Evolutionary conservation across 1,139 yeast species (phyloP).

Genomic region (Geotrichum aggregatum): DNA sequence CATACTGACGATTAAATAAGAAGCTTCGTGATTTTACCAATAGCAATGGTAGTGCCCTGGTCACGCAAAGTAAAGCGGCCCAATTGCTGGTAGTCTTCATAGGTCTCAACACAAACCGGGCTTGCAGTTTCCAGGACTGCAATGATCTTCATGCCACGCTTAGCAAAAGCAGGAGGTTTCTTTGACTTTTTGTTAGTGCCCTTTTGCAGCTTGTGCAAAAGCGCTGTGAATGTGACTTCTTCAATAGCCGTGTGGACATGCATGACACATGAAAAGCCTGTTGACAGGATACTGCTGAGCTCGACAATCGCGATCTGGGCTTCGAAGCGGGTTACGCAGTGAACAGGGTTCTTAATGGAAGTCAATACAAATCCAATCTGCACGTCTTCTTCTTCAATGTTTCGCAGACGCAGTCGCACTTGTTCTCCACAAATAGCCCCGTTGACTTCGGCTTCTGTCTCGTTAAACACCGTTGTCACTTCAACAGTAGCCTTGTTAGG

Average conservation of each 20-base stretch:
- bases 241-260: constrained; percentile 98
- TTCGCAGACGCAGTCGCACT: constrained; percentile 86
- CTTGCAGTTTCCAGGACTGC: constrained; percentile 81
- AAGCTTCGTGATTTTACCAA: constrained; percentile 74
- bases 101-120: constrained; percentile 91
- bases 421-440: constrained; percentile 95
- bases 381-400: constrained; percentile 95
- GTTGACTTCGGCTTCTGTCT: constrained; percentile 91
- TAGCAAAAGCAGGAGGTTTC: constrained; percentile 97
- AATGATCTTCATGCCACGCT: constrained; percentile 97
- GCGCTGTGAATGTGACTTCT: constrained; percentile 77
- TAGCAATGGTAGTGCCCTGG: constrained; percentile 96
- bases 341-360: constrained; percentile 80
- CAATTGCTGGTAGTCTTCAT: constrained; percentile 85
- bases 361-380: constrained; percentile 88
- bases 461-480: constrained; percentile 81
- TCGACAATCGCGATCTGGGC: constrained; percentile 98
- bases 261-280: constrained; percentile 97
- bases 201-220: constrained; percentile 89
- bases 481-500: constrained; percentile 84
- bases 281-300: constrained; percentile 84
- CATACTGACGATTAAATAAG: constrained; percentile 28
- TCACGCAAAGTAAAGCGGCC: constrained; percentile 98
- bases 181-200: constrained; percentile 95
- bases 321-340: constrained; percentile 83